Evolutionary conservation across 208 protist genomes (phyloP).

Genomic region (Blechomonas ayalai): DNA sequence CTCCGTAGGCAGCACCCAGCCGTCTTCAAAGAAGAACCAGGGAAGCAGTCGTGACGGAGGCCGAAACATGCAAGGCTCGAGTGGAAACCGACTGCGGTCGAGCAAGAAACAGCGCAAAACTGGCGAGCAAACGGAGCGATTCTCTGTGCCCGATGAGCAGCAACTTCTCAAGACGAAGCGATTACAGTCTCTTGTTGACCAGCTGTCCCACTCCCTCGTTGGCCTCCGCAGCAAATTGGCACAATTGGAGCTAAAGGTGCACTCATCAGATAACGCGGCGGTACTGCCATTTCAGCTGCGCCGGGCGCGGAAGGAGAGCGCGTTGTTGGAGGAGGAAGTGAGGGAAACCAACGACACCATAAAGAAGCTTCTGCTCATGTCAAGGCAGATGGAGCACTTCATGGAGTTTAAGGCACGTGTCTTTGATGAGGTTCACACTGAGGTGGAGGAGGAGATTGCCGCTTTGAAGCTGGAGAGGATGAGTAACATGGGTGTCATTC

Average conservation of each 20-base stretch:
- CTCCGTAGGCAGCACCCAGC: no score
- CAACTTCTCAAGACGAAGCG: constrained; percentile 34
- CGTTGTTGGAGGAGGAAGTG: constrained; percentile 53
- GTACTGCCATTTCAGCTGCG: constrained; percentile 54
- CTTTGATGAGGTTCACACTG: constrained; percentile 8
- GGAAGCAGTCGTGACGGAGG: no score
- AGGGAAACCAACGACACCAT: constrained; percentile 33
- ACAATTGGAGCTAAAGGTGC: constrained; percentile 31
- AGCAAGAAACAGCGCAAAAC: no score
- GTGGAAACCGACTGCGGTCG: no score
- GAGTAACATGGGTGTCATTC: constrained; percentile 39
- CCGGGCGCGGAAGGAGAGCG: constrained; percentile 38
- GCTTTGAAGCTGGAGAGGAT: constrained; percentile 19
- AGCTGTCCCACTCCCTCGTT: constrained; percentile 42
- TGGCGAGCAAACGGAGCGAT: no score
- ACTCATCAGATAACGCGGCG: constrained; percentile 8
- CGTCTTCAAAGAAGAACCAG: no score
- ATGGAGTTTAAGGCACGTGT: constrained; percentile 22
- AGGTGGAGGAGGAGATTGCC: constrained; percentile 40
- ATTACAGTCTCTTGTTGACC: constrained; percentile 38
- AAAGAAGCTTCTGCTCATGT: constrained; percentile 38
- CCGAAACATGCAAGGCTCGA: no score
- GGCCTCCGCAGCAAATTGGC: constrained; percentile 40
- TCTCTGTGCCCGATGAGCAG: constrained; percentile 25
- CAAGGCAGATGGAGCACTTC: constrained; percentile 37